Percentiles rank a stretch among this genome's conserved stretches.
Evolutionary conservation across 2,329 filamentous ascomycete species (phyloP).

Genomic region (Diaporthe caulivora): DNA sequence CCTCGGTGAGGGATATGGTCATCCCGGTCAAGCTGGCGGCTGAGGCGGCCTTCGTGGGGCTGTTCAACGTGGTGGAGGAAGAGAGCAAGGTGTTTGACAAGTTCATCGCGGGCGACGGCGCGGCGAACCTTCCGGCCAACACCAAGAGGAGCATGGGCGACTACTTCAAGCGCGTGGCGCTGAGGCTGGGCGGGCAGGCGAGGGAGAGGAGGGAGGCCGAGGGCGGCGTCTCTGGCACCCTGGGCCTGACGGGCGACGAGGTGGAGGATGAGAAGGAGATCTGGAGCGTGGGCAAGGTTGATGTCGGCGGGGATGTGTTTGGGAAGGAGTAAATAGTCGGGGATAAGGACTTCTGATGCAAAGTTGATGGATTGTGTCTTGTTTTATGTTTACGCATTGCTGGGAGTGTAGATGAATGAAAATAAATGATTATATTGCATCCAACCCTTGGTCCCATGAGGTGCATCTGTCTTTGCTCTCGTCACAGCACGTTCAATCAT

Average conservation of each 20-base stretch:
- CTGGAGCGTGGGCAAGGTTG: slow-evolving; percentile 93
- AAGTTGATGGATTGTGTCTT: background rate
- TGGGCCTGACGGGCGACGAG: slow-evolving; percentile 92
- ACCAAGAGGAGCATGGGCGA: slow-evolving; percentile 93
- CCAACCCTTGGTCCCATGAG: background rate
- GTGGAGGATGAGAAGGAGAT: slow-evolving; percentile 94
- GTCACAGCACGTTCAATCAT: background rate
- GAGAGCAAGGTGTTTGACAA: slow-evolving; percentile 91
- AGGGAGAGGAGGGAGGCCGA: slow-evolving; percentile 92
- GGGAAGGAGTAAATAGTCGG: slow-evolving; percentile 47
- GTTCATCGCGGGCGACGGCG: slow-evolving; percentile 79
- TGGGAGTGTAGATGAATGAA: slow-evolving; percentile 27
- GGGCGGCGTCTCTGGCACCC: slow-evolving; percentile 81
- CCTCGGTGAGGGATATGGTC: slow-evolving; percentile 88
- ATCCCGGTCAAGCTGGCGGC: slow-evolving; percentile 97
- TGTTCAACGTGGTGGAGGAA: slow-evolving; percentile 91
- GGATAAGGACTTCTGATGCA: slow-evolving; percentile 14
- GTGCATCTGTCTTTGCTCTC: background rate
- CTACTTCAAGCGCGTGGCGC: slow-evolving; percentile 94
- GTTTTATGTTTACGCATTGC: slow-evolving; percentile 21
- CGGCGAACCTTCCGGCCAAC: slow-evolving; percentile 74
- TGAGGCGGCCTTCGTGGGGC: slow-evolving; percentile 91
- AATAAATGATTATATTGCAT: slow-evolving; percentile 12
- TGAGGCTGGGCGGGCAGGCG: slow-evolving; percentile 86
- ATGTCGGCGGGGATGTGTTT: slow-evolving; percentile 75